A percentile compares a stretch with the other conserved stretches of the same genome.
These are phyloP conservation scores for Suhomyces kunorum DNA, from an alignment of 1,139 yeast genomes.

Conservation along the genomic window DNA sequence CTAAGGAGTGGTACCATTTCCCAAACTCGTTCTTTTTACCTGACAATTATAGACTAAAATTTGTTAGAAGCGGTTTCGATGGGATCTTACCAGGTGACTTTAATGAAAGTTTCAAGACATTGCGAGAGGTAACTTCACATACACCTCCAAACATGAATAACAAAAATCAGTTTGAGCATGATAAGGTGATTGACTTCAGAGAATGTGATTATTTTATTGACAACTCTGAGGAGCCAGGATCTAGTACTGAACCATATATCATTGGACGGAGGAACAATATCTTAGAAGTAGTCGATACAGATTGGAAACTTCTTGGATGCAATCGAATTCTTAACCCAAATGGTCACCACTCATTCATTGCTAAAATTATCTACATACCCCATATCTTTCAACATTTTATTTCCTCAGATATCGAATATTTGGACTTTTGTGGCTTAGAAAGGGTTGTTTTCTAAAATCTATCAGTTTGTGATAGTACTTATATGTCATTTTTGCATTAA, in stretches of 20 bases:
- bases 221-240: slow-evolving; percentile 37
- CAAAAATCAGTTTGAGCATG: slow-evolving; percentile 57
- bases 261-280: slow-evolving; percentile 19
- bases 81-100: slow-evolving; percentile 92
- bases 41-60: slow-evolving; percentile 57
- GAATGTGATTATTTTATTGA: slow-evolving; percentile 65
- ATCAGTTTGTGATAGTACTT: no score
- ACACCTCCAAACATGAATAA: slow-evolving; percentile 74
- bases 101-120: slow-evolving; percentile 38
- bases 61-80: slow-evolving; percentile 75
- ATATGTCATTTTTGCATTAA: no score
- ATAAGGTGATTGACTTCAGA: slow-evolving; percentile 46
- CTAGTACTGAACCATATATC: slow-evolving; percentile 30
- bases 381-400: slow-evolving; percentile 22
- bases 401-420: slow-evolving; percentile 37
- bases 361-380: slow-evolving; percentile 51
- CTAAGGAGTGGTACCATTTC: slow-evolving; percentile 93
- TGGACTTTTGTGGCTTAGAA: slow-evolving; percentile 47
- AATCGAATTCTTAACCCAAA: slow-evolving; percentile 50
- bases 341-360: slow-evolving; percentile 43
- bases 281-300: slow-evolving; percentile 16
- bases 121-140: slow-evolving; percentile 34
- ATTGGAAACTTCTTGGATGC: slow-evolving; percentile 49
- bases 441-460: no score
- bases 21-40: slow-evolving; percentile 86